Percentiles rank a stretch among this genome's conserved stretches.
Conservation (phyloP, 148 eudicot species). For the Fagopyrum homotropicum region DNA sequence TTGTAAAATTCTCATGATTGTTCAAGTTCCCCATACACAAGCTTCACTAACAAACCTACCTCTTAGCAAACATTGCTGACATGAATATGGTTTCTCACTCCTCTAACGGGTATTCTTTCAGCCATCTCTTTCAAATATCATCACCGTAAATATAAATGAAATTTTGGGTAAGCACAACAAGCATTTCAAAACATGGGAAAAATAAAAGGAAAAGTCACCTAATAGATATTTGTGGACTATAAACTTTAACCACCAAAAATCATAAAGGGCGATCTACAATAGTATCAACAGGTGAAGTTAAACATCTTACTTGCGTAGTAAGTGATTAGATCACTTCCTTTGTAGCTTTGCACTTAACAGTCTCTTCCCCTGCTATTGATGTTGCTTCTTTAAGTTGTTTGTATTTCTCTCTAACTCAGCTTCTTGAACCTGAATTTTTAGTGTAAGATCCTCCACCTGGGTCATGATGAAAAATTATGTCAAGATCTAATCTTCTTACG, state of each 20-base stretch:
- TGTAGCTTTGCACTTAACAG: slow-evolving; percentile 63
- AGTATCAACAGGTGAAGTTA: slow-evolving; percentile 5
- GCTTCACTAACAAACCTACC: not conserved
- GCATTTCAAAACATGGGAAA: not conserved
- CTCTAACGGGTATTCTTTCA: slow-evolving; percentile 38
- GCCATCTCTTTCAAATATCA: slow-evolving; percentile 43
- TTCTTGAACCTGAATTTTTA: slow-evolving; percentile 53
- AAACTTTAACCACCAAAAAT: not conserved
- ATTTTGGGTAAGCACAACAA: not conserved
- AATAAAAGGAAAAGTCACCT: not conserved
- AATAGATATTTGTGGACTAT: not conserved
- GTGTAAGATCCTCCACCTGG: slow-evolving; percentile 62
- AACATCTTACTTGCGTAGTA: slow-evolving; percentile 43
- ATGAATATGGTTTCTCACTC: slow-evolving; percentile 19
- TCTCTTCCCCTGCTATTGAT: slow-evolving; percentile 44
- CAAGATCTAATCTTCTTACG: not conserved
- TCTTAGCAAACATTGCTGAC: slow-evolving; percentile 14
- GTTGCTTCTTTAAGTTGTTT: slow-evolving; percentile 53
- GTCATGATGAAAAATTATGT: slow-evolving; percentile 6
- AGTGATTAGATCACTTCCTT: slow-evolving; percentile 67
- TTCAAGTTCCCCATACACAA: not conserved
- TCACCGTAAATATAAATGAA: slow-evolving; percentile 4
- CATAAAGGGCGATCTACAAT: no score
- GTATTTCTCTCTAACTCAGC: slow-evolving; percentile 52
- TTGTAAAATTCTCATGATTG: not conserved